A percentile compares a stretch with the other conserved stretches of the same genome.
Evolutionary conservation across 495 filamentous ascomycete species (phyloP).

Genomic region (Corynascus novoguineensis): DNA sequence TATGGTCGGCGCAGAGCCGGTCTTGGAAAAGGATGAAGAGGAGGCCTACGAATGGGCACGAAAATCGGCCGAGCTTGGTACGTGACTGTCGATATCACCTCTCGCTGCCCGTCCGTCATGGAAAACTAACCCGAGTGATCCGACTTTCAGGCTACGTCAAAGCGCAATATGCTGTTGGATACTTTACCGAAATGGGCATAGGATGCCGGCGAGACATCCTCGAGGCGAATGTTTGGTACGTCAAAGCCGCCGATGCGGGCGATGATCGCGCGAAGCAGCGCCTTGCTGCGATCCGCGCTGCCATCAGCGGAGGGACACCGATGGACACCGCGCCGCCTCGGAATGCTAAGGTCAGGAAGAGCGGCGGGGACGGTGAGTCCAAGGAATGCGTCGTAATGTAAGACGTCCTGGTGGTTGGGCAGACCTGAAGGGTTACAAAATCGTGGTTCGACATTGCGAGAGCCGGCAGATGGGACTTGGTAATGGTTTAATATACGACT

Average conservation of each 20-base stretch:
- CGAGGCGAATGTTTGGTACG: constrained; percentile 98
- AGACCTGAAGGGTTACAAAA: background rate
- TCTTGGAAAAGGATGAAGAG: constrained; percentile 88
- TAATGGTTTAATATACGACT: constrained; percentile 16
- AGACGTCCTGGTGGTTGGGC: background rate
- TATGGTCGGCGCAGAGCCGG: constrained; percentile 87
- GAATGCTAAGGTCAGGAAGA: constrained; percentile 48
- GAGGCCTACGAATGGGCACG: constrained; percentile 97
- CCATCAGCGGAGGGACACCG: constrained; percentile 66
- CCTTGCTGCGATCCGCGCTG: constrained; percentile 77
- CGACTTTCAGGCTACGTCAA: constrained; percentile 67
- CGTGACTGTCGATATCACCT: constrained; percentile 26
- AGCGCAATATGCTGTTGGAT: constrained; percentile 90
- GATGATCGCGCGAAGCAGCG: constrained; percentile 84
- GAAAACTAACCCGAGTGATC: constrained; percentile 9
- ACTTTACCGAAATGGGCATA: constrained; percentile 98
- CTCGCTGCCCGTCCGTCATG: background rate
- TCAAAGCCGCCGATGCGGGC: constrained; percentile 87
- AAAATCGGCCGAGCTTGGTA: constrained; percentile 79
- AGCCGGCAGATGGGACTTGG: background rate
- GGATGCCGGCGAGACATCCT: constrained; percentile 88
- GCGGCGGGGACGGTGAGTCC: constrained; percentile 41
- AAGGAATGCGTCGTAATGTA: constrained; percentile 60
- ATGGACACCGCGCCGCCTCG: constrained; percentile 47
- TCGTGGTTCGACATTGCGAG: background rate